Evolutionary conservation across 768 basidiomycete species (phyloP).

Genomic region (Clitopilus hobsonii): DNA sequence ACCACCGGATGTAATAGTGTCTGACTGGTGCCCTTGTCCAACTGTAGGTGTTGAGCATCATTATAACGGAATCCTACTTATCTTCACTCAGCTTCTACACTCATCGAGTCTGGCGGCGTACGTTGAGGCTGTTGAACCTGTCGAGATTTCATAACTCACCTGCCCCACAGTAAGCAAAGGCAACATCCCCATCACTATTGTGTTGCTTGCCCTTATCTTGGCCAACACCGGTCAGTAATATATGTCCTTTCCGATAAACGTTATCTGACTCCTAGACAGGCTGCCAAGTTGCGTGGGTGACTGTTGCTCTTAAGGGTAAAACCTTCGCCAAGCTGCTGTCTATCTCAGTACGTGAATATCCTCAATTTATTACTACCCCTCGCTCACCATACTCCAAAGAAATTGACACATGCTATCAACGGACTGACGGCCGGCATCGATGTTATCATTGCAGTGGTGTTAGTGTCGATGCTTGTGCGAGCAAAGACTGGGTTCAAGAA

Average conservation of each 20-base stretch:
- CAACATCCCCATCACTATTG: background rate
- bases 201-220: background rate
- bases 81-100: background rate
- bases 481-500: constrained; percentile 9
- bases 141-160: background rate
- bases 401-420: constrained; percentile 7
- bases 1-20: background rate
- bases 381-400: background rate
- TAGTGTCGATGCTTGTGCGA: constrained; percentile 8
- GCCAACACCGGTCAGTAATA: background rate
- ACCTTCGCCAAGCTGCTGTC: background rate
- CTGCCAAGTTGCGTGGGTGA: constrained; percentile 7
- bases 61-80: background rate
- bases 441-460: constrained; percentile 11
- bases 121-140: background rate
- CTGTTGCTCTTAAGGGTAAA: background rate
- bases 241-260: constrained; percentile 21
- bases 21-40: constrained; percentile 6
- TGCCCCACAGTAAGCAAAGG: constrained; percentile 3
- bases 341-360: background rate
- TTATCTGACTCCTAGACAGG: background rate
- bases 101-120: background rate
- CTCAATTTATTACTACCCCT: background rate
- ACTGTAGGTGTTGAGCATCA: background rate
- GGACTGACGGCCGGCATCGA: constrained; percentile 10